Evolutionary conservation across 2,329 filamentous ascomycete species (phyloP).

Genomic region (Fusarium guadeloupense): DNA sequence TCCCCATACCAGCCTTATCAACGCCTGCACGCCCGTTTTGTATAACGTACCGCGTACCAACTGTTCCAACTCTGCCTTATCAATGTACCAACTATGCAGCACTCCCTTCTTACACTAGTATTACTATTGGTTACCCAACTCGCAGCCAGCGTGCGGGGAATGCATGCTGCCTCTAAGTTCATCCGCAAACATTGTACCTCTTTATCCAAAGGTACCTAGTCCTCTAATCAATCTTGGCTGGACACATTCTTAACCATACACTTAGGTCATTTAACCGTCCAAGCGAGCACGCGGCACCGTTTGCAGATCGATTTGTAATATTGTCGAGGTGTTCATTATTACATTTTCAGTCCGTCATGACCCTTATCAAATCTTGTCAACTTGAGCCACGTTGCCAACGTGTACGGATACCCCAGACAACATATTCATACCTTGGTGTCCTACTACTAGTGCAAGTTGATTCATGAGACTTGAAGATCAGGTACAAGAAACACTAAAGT

Average conservation of each 20-base stretch:
- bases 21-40: background rate
- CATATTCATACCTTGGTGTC: slow-evolving; percentile 8
- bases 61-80: slow-evolving; percentile 8
- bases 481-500: slow-evolving; percentile 1
- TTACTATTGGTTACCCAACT: slow-evolving; percentile 15
- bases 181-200: too few relatives aligned
- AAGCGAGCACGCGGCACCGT: background rate
- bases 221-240: too few relatives aligned
- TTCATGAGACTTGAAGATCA: background rate
- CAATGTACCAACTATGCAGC: background rate
- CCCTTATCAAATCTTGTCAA: background rate
- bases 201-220: too few relatives aligned
- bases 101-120: slow-evolving; percentile 9
- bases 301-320: background rate
- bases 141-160: slow-evolving; percentile 26
- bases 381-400: slow-evolving; percentile 13
- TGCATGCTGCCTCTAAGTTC: slow-evolving; percentile 13
- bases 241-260: too few relatives aligned
- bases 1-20: slow-evolving; percentile 9
- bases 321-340: background rate
- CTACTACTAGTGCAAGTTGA: slow-evolving; percentile 13
- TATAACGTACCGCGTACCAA: slow-evolving; percentile 1
- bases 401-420: slow-evolving; percentile 6
- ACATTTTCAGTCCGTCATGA: too few relatives aligned
- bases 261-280: background rate